These are phyloP conservation scores for Neofusicoccum sp. DNA, from an alignment of 2,329 filamentous ascomycete genomes.

Conservation along the genomic window DNA sequence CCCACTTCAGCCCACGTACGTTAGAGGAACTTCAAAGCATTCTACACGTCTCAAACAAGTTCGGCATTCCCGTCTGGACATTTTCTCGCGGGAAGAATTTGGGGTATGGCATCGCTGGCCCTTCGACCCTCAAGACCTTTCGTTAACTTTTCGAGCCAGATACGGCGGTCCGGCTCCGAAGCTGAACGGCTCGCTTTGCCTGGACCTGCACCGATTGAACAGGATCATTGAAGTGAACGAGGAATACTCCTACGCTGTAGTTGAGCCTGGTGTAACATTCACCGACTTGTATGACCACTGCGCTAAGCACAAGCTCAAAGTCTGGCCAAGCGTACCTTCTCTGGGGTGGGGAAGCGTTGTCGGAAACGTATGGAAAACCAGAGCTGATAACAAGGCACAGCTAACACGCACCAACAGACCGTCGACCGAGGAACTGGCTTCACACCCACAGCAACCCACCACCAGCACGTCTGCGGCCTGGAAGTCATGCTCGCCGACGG, in stretches of 20 bases:
- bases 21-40: constrained; percentile 30
- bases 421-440: constrained; percentile 32
- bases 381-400: too few relatives aligned
- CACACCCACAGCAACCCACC: constrained; percentile 44
- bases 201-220: constrained; percentile 47
- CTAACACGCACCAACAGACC: too few relatives aligned
- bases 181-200: constrained; percentile 44
- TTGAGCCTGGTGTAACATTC: constrained; percentile 50
- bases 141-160: neutral
- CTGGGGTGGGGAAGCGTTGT: constrained; percentile 35
- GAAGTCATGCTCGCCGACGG: constrained; percentile 45
- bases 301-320: constrained; percentile 22
- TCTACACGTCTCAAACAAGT: constrained; percentile 33
- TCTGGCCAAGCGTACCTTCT: constrained; percentile 45
- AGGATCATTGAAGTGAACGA: constrained; percentile 40
- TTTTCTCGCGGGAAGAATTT: constrained; percentile 45
- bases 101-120: constrained; percentile 37
- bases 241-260: constrained; percentile 39
- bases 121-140: too few relatives aligned
- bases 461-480: constrained; percentile 45
- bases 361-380: constrained; percentile 27
- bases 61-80: constrained; percentile 35
- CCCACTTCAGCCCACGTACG: neutral
- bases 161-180: constrained; percentile 48
- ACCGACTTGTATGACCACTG: constrained; percentile 45